Evolutionary conservation across 176 grass and related monocot genomes (phyloP).

Genomic region (Oryza meridionalis): DNA sequence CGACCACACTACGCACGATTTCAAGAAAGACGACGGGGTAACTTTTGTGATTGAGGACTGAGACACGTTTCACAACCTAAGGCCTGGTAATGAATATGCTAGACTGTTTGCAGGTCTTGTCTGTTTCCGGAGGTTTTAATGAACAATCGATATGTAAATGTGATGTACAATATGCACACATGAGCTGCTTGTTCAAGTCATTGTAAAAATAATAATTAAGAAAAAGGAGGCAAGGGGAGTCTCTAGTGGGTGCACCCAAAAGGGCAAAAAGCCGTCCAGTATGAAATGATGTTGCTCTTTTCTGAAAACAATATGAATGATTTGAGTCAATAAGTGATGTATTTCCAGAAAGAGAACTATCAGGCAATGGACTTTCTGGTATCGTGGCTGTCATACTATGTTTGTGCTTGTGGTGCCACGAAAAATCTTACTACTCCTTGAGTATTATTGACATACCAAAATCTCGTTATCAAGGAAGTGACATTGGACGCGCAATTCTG

Average conservation of each 20-base stretch:
- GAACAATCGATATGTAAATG: slow-evolving; percentile 19
- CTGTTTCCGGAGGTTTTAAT: not conserved
- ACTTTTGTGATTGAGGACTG: slow-evolving; percentile 72
- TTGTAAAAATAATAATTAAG: not conserved
- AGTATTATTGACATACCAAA: not conserved
- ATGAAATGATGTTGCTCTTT: not conserved
- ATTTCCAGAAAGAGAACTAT: not conserved
- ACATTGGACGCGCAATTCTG: not conserved
- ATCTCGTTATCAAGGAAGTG: not conserved
- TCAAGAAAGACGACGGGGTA: slow-evolving; percentile 56
- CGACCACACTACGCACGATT: slow-evolving; percentile 78
- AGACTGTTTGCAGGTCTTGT: not conserved
- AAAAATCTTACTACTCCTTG: not conserved
- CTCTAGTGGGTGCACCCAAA: not conserved
- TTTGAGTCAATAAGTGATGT: not conserved
- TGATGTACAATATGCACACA: slow-evolving; percentile 10
- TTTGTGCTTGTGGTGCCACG: no score
- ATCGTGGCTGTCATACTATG: not conserved
- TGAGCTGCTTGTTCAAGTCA: not conserved
- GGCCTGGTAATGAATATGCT: not conserved
- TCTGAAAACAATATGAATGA: not conserved
- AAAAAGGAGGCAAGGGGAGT: not conserved
- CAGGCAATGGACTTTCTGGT: not conserved
- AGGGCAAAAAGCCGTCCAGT: not conserved
- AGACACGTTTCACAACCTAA: not conserved